A percentile compares a stretch with the other conserved stretches of the same genome.
phyloP scores from a whole-genome alignment of 169 alveolate genomes.

The Besnoitia besnoiti region DNA sequence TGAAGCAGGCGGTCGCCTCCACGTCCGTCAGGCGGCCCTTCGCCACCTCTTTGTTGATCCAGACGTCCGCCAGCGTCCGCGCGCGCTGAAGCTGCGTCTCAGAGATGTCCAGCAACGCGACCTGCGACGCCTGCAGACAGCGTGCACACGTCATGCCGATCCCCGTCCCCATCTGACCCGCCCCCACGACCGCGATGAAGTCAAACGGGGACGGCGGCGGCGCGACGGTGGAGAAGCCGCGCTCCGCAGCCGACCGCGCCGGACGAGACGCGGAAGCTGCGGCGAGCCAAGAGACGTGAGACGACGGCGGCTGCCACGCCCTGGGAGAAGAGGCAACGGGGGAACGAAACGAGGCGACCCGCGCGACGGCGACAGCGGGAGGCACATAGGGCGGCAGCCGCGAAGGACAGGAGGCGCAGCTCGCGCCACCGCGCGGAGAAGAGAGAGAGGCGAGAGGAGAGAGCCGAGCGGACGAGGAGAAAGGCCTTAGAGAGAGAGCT shows the following conservation, averaged over 20 bases:
- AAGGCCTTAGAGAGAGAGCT: too few species aligned
- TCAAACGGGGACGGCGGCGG: not conserved
- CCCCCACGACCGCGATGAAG: constrained; percentile 84
- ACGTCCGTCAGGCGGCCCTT: constrained; percentile 75
- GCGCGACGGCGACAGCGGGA: not conserved
- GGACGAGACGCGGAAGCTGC: not conserved
- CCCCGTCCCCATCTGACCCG: constrained; percentile 93
- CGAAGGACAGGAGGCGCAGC: too few species aligned
- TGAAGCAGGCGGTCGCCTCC: constrained; percentile 53
- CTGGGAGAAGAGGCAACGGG: not conserved
- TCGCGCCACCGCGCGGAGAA: too few species aligned
- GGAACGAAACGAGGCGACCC: not conserved
- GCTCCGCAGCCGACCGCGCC: not conserved
- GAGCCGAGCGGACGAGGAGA: too few species aligned
- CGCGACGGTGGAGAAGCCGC: not conserved
- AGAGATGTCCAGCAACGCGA: constrained; percentile 74
- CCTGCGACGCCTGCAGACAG: constrained; percentile 70
- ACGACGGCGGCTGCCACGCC: not conserved
- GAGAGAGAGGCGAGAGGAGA: too few species aligned
- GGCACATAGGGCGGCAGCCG: too few species aligned
- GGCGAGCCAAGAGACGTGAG: not conserved
- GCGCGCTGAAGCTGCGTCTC: constrained; percentile 73
- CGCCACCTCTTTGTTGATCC: constrained; percentile 80
- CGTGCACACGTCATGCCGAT: constrained; percentile 85
- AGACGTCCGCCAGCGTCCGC: constrained; percentile 73